Evolutionary conservation across 805 yeast genomes (phyloP).

Genomic region (Ogataea saltuana): DNA sequence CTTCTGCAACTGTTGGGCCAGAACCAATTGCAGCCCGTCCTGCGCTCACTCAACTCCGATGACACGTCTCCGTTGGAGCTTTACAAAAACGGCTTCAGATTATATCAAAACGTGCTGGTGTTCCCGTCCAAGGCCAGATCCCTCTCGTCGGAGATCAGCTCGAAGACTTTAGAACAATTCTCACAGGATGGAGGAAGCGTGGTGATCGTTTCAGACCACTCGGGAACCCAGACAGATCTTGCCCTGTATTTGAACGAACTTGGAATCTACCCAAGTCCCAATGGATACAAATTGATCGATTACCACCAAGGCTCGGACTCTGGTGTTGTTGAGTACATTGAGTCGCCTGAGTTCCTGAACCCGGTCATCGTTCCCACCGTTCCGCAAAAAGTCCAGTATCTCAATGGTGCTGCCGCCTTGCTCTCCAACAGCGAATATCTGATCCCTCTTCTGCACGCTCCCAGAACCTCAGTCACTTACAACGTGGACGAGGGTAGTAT

Average conservation of each 20-base stretch:
- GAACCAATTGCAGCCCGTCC: conserved; percentile 22
- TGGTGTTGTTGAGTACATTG: conserved; percentile 24
- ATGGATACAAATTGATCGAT: conserved; percentile 62
- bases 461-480: conserved; percentile 62
- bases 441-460: conserved; percentile 68
- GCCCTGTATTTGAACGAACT: conserved; percentile 71
- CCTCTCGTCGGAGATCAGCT: conserved; percentile 41
- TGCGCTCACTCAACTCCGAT: conserved; percentile 26
- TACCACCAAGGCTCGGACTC: conserved; percentile 48
- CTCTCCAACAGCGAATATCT: conserved; percentile 67
- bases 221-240: conserved; percentile 57
- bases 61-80: conserved; percentile 28
- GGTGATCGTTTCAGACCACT: conserved; percentile 57
- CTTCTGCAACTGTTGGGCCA: conserved; percentile 22
- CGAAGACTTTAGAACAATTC: conserved; percentile 57
- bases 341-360: conserved; percentile 35
- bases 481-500: conserved; percentile 43
- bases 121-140: conserved; percentile 56
- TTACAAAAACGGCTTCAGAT: conserved; percentile 43
- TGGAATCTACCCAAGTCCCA: conserved; percentile 84
- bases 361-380: conserved; percentile 24
- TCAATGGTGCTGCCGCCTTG: conserved; percentile 65
- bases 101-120: conserved; percentile 57
- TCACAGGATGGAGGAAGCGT: conserved; percentile 74
- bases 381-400: conserved; percentile 13